phyloP scores from a whole-genome alignment of 177 flowering plant genomes.

The Telopea speciosissima region DNA sequence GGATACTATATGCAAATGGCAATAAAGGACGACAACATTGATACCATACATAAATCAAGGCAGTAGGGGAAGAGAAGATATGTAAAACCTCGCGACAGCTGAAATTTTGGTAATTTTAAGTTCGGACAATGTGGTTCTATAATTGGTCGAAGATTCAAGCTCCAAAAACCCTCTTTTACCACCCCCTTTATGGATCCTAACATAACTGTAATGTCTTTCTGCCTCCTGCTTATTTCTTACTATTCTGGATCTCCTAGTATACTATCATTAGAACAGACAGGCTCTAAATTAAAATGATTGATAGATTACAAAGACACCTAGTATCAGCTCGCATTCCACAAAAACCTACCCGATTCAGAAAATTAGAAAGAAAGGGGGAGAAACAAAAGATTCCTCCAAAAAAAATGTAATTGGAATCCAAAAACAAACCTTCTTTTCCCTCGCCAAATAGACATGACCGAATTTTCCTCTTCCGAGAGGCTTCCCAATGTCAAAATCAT shows the following conservation, averaged over 20 bases:
- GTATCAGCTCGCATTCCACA: background rate
- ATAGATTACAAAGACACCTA: background rate
- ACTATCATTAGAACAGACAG: no score
- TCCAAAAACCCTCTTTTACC: no score
- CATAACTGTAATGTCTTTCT: no score
- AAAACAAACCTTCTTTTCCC: conserved; percentile 76
- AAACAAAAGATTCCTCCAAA: background rate
- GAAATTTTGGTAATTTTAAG: no score
- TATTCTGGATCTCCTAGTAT: no score
- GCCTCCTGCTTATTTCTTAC: no score
- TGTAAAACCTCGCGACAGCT: background rate
- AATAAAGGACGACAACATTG: background rate
- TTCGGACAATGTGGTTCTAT: no score
- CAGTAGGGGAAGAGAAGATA: background rate
- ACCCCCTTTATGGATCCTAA: no score
- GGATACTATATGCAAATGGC: background rate
- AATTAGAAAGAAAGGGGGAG: no score
- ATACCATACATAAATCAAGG: background rate
- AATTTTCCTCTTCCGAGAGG: conserved; percentile 97
- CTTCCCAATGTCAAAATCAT: conserved; percentile 90
- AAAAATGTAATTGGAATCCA: background rate
- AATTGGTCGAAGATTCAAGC: no score
- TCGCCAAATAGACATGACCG: conserved; percentile 90
- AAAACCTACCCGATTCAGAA: background rate
- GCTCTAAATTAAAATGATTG: no score